Base-by-base conservation (phyloP, 2,329 filamentous ascomycete genomes). In the Clonostachys solani region DNA sequence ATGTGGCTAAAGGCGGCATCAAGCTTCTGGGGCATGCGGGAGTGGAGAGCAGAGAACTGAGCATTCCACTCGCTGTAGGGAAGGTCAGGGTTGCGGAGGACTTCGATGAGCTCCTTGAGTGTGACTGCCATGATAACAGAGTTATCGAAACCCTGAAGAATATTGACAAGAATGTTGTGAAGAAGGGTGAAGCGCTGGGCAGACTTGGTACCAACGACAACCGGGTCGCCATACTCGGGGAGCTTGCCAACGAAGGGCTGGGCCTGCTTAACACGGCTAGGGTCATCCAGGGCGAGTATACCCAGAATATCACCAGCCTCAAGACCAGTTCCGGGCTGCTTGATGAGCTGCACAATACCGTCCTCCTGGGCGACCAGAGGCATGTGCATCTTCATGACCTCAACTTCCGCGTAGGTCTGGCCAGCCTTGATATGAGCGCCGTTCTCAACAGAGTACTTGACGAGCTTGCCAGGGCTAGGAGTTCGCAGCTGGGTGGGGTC, bases 301-400 rank as follows among this genome's bases (percentile, higher is more conserved):
- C 92, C 94, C n/a, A 99, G 83, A 50, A 99, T 97, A 65, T 99
- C 94, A 68, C 94, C 94, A 63, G 94, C 94, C 68, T 97, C 92
- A 43, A 99, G 87, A 16, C 91, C 95, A n/a, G 94, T 89, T 66
- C 94, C 94, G 52, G 94, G 94, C 73, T 97, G 94, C 82, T 99
- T 99, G 78, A 99, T 96, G 60, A 99, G 82, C 74, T 96, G 94
- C 48, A 99, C 92, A 47, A 95, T 81, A 75, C 94, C 94, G 59
- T 96, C 94, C 68, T 99, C 94, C 64, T 92, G 87, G 4, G 94
- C 89, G 51, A 99, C 81, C 47, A 99, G 79, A 61, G 94, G 94
- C 94, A 99, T 99, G 80, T 97, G 97, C 94, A 99, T 99, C 81
- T 99, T 99, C 94, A 99, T 99, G 71, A 99, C 94, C 72, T 99